A percentile compares a stretch with the other conserved stretches of the same genome.
Evolutionary conservation across 1,284 basidiomycete species (phyloP).

Genomic region (Trametes versicolor): DNA sequence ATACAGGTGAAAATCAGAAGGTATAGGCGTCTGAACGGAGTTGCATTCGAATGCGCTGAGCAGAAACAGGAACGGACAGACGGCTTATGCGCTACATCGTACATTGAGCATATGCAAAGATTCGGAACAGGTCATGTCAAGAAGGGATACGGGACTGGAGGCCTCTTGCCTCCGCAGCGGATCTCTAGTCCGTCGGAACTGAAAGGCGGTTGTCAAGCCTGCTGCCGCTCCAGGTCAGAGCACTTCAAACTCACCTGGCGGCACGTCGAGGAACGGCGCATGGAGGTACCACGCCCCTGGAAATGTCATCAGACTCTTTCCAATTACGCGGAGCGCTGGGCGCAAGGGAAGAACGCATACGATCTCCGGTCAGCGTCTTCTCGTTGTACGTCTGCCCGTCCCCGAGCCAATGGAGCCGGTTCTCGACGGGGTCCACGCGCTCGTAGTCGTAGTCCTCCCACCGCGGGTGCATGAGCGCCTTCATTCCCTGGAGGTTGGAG

Average conservation of each 20-base stretch:
- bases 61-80: too few relatives aligned
- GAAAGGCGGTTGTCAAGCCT: background rate
- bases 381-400: conserved; percentile 61
- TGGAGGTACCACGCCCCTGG: conserved; percentile 61
- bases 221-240: background rate
- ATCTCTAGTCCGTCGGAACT: background rate
- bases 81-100: too few relatives aligned
- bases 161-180: too few relatives aligned
- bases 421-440: conserved; percentile 51
- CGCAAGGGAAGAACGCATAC: conserved; percentile 50
- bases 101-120: too few relatives aligned
- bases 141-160: too few relatives aligned
- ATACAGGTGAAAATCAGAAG: too few relatives aligned
- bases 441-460: conserved; percentile 76
- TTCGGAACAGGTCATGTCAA: too few relatives aligned
- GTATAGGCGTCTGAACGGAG: too few relatives aligned
- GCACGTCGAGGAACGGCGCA: conserved; percentile 47
- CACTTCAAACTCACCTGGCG: conserved; percentile 26
- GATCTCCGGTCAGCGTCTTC: conserved; percentile 54
- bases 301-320: background rate
- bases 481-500: conserved; percentile 63
- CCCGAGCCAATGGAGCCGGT: conserved; percentile 68
- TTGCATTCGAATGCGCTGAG: too few relatives aligned
- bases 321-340: too few relatives aligned
- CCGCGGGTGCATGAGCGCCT: conserved; percentile 60